These are phyloP conservation scores for Verruconis gallopava DNA, from an alignment of 2,329 filamentous ascomycete genomes.

Conservation along the genomic window DNA sequence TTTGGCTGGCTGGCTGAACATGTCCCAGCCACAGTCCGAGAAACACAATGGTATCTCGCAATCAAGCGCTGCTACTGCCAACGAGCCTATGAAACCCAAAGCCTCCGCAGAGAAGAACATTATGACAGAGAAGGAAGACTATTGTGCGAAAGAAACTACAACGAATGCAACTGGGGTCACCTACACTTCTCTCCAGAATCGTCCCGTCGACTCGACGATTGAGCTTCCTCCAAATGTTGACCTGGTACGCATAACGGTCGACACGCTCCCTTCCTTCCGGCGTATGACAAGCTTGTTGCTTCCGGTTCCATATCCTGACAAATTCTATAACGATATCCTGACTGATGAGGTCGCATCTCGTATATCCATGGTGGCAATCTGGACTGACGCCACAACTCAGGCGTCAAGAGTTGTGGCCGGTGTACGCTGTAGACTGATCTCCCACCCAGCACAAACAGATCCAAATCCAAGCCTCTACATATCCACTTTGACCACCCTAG, in stretches of 20 bases:
- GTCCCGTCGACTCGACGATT: no score
- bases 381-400: slow-evolving; percentile 34
- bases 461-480: slow-evolving; percentile 39
- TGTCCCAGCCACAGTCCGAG: slow-evolving; percentile 21
- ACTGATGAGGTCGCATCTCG: slow-evolving; percentile 38
- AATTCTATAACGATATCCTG: slow-evolving; percentile 48
- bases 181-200: no score
- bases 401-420: slow-evolving; percentile 30
- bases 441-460: slow-evolving; percentile 12
- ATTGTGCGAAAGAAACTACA: no score
- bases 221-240: slow-evolving; percentile 40
- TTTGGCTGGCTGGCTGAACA: slow-evolving; percentile 34
- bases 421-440: slow-evolving; percentile 33
- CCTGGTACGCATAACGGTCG: slow-evolving; percentile 38
- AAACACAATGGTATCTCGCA: no score
- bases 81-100: slow-evolving; percentile 14
- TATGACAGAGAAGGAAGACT: background rate
- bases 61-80: no score
- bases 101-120: slow-evolving; percentile 10
- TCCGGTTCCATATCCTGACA: slow-evolving; percentile 47
- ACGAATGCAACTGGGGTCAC: no score
- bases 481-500: slow-evolving; percentile 45
- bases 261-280: slow-evolving; percentile 42
- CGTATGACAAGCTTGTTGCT: slow-evolving; percentile 45
- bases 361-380: slow-evolving; percentile 47